Base-by-base conservation (phyloP, 352 stramenopile genomes). In the Pythium volutum region DNA sequence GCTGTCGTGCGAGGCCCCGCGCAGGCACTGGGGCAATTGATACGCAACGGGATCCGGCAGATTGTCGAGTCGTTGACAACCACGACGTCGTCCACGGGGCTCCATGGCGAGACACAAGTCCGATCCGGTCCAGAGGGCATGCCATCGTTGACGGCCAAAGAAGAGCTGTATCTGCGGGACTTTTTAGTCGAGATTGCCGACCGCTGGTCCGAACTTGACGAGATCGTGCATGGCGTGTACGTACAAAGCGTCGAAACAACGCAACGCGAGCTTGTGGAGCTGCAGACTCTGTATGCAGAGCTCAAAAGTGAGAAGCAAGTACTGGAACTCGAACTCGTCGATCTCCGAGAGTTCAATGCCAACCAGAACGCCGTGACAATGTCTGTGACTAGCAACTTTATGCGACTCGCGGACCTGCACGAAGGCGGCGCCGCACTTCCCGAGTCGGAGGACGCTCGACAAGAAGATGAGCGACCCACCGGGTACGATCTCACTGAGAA, bases 21-120 rank as follows among this genome's bases (percentile, higher is more conserved):
- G 0, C 70, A 62, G 11, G 70, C 79, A 43, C 55, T 90, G 0
- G 46, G 81, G 6, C 64, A 79, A 27, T 58, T 90, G 6, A 76
- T 86, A 9, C 62, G 83, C 29, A 79, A 64, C 31, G 80, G 75
- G 2, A 57, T 86, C 22, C 69, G 71, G n/a, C 80, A 90, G 36
- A 74, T 79, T 42, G 36, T 60, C 12, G 14, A 7, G 2, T 36
- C 29, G 16, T 58, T 53, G 20, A 72, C 78, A 58, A 25, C 49
- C 3, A 38, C 22, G 20, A 64, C 58, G 12, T 22, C 36, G 14
- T 34, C 29, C 9, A 45, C 51, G 11, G 45, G 43, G 2, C 4
- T 36, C 8, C 31, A 43, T 18, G 36, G 36, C n/a, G 14, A 43
- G 11, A 5, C 16, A 8, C 9, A 18, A 23, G 53, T 41, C 1